These are phyloP conservation scores for Blumeria graminis DNA, from an alignment of 2,329 filamentous ascomycete genomes.

Conservation along the genomic window DNA sequence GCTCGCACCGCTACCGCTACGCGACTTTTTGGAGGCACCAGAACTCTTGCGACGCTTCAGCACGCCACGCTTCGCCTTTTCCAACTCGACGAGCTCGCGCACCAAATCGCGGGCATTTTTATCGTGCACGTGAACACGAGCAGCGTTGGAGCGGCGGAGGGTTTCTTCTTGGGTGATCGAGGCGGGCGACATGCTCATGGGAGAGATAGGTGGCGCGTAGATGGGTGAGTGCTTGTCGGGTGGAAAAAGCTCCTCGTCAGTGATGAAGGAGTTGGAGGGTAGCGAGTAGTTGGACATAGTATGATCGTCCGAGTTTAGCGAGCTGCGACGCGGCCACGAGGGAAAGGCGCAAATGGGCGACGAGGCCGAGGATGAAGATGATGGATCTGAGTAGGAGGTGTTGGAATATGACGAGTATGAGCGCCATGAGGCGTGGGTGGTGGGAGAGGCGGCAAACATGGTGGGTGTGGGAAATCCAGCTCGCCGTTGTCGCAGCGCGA, in stretches of 20 bases:
- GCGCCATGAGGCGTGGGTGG: not conserved
- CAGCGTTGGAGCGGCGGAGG: not conserved
- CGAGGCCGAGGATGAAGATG: not conserved
- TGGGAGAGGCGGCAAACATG: not conserved
- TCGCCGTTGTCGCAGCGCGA: not conserved
- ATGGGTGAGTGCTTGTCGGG: conserved; percentile 24
- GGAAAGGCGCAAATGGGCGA: conserved; percentile 22
- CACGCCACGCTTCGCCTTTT: conserved; percentile 11
- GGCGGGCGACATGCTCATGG: conserved; percentile 8
- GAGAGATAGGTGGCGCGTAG: conserved; percentile 18
- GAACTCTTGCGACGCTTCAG: conserved; percentile 6
- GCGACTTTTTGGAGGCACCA: conserved; percentile 15
- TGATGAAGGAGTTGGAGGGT: conserved; percentile 15
- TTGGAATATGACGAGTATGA: not conserved
- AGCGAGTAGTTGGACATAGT: conserved; percentile 7
- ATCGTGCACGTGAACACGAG: not conserved
- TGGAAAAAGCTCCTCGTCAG: conserved; percentile 35
- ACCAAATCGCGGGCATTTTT: conserved; percentile 11
- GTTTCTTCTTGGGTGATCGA: conserved; percentile 1
- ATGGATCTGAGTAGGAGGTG: not conserved
- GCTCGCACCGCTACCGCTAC: conserved; percentile 15
- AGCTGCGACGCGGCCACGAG: conserved; percentile 31
- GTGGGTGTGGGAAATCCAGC: not conserved
- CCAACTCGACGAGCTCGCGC: conserved; percentile 11
- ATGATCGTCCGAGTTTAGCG: conserved; percentile 17